Evolutionary conservation across 441 rosid genomes (phyloP).

Genomic region (Flueggea neowawraea): DNA sequence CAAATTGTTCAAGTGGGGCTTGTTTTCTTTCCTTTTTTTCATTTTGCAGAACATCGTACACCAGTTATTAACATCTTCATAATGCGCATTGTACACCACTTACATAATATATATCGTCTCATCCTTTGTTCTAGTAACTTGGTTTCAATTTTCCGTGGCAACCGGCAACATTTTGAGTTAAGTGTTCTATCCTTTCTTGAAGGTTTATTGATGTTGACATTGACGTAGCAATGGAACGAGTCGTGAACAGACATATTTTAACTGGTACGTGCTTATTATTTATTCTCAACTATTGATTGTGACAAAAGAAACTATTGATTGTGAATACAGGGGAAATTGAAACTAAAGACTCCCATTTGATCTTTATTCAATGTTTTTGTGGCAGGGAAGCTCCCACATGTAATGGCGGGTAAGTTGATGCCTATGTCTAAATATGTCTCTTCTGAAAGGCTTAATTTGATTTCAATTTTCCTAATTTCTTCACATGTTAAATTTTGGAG

Average conservation of each 20-base stretch:
- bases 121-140: too few species aligned
- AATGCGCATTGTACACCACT: too few species aligned
- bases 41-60: too few species aligned
- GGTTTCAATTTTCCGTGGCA: too few species aligned
- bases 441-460: background rate
- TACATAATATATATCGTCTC: too few species aligned
- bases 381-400: constrained; percentile 69
- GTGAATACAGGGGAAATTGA: too few species aligned
- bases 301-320: background rate
- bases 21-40: too few species aligned
- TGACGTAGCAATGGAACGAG: constrained; percentile 75
- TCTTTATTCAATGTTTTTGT: background rate
- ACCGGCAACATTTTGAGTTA: background rate
- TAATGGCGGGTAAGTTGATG: constrained; percentile 67
- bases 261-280: constrained; percentile 42
- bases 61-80: too few species aligned
- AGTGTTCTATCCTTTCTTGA: constrained; percentile 12
- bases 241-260: constrained; percentile 68
- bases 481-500: background rate
- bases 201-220: constrained; percentile 85
- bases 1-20: too few species aligned
- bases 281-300: background rate
- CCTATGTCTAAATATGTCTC: too few species aligned
- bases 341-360: background rate
- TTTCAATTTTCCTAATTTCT: background rate